Evolutionary conservation across 2,329 filamentous ascomycete genomes (phyloP), one percentile per base, ranked within the genome.

Genomic region (Trichophyton benhamiae): DNA sequence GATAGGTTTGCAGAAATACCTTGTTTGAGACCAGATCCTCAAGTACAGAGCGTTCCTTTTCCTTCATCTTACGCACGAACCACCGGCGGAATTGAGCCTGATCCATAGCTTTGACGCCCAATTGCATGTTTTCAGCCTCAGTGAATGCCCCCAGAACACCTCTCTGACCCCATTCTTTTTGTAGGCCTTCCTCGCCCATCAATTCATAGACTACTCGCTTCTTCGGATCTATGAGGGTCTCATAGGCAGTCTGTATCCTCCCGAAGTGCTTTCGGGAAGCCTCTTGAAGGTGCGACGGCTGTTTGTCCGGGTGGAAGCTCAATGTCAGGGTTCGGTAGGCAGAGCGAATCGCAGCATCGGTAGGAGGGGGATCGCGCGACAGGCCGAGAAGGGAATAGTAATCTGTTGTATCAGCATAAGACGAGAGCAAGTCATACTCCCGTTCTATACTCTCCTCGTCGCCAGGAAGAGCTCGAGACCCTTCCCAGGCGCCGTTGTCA

Each of bases 261-360:
- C 65, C 68, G 61, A 76, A 77, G n/a, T 77, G 71, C 8, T 62
- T 65, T 62, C 70, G 65, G 6, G 76, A 75, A 0, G 71, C 69
- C 17, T 74, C 70, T 44, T 69, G 72, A 38, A 73, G 66, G 46
- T 75, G 68, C 42, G 68, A 58, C 3, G 75, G 75, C 60, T 78
- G 76, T 64, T 77, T 77, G 65, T 78, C 76, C 17, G 76, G 76
- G 58, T 78, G 76, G 61, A 78, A 77, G 64, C 72, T 76, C 25
- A 77, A 70, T 7, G 73, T 74, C 60, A 77, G 65, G 33, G 67
- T 73, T 58, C 72, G 73, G 65, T 76, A 77, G n/a, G 76, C 76
- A 46, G 75, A 72, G 27, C 75, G 74, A 58, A 78, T 74, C 49
- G 76, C 70, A 27, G 74, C 64, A 6, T 75, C 72, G 36, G 71